Evolutionary conservation across 768 basidiomycete species (phyloP).

Genomic region (Pisolithus albus): DNA sequence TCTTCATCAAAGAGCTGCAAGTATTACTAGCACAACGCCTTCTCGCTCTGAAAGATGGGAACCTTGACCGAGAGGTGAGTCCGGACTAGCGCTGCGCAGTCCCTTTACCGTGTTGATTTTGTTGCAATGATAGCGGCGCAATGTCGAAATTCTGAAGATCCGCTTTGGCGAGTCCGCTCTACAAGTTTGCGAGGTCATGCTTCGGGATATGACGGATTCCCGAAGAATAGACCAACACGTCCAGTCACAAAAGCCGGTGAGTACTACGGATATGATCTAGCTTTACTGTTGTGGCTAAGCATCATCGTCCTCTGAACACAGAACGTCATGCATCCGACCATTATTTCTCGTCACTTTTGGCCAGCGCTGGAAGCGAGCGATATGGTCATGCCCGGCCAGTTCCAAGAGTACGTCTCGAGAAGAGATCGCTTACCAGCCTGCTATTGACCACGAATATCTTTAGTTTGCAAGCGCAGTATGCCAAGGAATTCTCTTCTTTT

Average conservation of each 20-base stretch:
- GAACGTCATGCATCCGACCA: slow-evolving; percentile 77
- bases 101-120: background rate
- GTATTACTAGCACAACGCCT: slow-evolving; percentile 84
- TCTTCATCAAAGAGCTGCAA: slow-evolving; percentile 94
- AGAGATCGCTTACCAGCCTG: background rate
- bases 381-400: slow-evolving; percentile 79
- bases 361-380: slow-evolving; percentile 70
- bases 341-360: slow-evolving; percentile 96
- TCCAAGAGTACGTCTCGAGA: slow-evolving; percentile 52
- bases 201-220: slow-evolving; percentile 95
- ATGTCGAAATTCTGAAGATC: slow-evolving; percentile 90
- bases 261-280: slow-evolving; percentile 15
- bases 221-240: slow-evolving; percentile 84
- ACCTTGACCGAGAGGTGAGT: slow-evolving; percentile 59
- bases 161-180: slow-evolving; percentile 91
- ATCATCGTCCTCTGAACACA: slow-evolving; percentile 19
- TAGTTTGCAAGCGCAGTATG: slow-evolving; percentile 73
- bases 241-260: slow-evolving; percentile 62
- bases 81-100: background rate
- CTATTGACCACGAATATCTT: slow-evolving; percentile 2
- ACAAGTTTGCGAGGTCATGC: slow-evolving; percentile 97
- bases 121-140: slow-evolving; percentile 58
- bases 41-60: slow-evolving; percentile 72
- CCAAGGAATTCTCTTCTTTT: slow-evolving; percentile 68
- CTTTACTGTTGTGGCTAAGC: slow-evolving; percentile 3